Percentiles rank a stretch among this genome's conserved stretches.
Conservation (phyloP, 139 green algal genomes). For the Chlamydomonas applanata region DNA sequence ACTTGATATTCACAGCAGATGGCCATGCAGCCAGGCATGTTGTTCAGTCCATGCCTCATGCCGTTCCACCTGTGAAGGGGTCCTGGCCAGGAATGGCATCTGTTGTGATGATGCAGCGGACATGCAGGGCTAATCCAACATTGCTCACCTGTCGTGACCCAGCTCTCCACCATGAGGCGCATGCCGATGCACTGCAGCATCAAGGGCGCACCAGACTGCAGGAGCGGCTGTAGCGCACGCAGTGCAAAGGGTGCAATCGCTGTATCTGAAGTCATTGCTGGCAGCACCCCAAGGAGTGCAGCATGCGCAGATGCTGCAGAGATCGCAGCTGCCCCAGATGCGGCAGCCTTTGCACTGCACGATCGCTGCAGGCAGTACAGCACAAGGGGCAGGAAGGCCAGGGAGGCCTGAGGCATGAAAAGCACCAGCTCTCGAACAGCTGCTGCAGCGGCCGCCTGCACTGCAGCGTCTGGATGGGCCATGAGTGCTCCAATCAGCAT, state of each 20-base stretch:
- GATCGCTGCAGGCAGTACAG: constrained; percentile 23
- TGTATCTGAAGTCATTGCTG: constrained; percentile 24
- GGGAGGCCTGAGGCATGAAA: constrained; percentile 21
- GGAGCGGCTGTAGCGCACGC: constrained; percentile 38
- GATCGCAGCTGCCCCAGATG: neutral
- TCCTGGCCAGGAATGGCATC: no score
- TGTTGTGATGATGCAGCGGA: no score
- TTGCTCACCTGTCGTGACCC: constrained; percentile 27
- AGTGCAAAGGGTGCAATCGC: constrained; percentile 41
- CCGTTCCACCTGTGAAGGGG: no score
- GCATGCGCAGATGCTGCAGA: constrained; percentile 15
- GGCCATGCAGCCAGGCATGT: no score
- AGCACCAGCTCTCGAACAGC: constrained; percentile 27
- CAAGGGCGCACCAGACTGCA: constrained; percentile 15
- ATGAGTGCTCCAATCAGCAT: constrained; percentile 23
- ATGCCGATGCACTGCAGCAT: constrained; percentile 45
- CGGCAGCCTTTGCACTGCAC: neutral
- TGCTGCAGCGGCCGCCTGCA: constrained; percentile 10
- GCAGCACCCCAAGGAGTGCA: constrained; percentile 35
- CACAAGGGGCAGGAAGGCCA: constrained; percentile 32
- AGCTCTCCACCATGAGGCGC: constrained; percentile 43
- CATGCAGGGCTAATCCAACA: neutral
- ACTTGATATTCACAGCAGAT: no score
- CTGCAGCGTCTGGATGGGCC: constrained; percentile 15
- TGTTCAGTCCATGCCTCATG: no score